Evolutionary conservation across 139 green algal genomes (phyloP).

Genomic region (Asterochloris erici): DNA sequence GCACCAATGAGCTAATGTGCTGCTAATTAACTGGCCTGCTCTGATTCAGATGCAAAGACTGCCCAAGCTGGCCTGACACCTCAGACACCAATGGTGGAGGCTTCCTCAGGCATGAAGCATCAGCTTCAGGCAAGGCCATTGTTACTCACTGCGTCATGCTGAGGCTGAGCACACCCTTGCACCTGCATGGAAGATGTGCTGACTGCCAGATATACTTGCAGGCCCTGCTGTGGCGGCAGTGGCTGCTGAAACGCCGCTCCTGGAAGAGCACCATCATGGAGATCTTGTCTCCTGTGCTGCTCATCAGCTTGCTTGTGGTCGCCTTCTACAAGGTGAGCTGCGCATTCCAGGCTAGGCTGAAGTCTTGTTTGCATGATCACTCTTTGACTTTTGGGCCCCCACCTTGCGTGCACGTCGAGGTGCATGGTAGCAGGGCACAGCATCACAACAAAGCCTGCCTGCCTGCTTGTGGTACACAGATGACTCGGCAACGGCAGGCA

Average conservation of each 20-base stretch:
- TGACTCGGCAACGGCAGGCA: no score
- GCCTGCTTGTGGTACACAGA: neutral
- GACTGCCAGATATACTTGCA: neutral
- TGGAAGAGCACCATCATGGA: slow-evolving; percentile 10
- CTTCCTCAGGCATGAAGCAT: no score
- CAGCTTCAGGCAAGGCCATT: no score
- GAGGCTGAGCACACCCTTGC: no score
- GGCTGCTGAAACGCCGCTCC: slow-evolving; percentile 6
- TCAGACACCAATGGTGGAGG: neutral
- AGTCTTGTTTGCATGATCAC: neutral
- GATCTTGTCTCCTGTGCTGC: slow-evolving; percentile 8
- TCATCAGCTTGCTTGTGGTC: slow-evolving; percentile 16
- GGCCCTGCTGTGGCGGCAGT: slow-evolving; percentile 18
- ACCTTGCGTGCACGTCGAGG: no score
- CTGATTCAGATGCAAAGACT: neutral
- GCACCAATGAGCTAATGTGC: no score
- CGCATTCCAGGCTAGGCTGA: neutral
- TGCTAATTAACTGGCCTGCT: no score
- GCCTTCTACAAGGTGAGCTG: neutral
- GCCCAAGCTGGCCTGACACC: neutral
- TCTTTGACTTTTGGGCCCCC: neutral
- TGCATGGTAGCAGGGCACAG: no score
- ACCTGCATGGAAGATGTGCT: no score
- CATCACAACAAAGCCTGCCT: neutral
- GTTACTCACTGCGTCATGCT: no score